Percentiles rank a stretch among this genome's conserved stretches.
Conservation (phyloP, 2,329 filamentous ascomycete species). For the Calonectria ilicicola region DNA sequence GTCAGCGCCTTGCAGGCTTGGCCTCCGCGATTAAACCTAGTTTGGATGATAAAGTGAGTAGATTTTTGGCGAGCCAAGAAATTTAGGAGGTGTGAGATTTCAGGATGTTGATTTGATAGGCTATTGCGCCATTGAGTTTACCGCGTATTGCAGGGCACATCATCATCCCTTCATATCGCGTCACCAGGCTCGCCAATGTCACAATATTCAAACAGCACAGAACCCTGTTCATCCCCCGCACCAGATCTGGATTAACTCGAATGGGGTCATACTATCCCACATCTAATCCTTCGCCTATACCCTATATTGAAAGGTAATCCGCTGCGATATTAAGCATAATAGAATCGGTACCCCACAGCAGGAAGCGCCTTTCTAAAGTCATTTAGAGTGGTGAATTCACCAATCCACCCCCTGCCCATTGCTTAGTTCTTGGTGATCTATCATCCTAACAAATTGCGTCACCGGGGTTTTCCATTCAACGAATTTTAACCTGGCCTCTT, state of each 20-base stretch:
- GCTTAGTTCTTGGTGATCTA: background rate
- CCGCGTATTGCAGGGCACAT: slow-evolving; percentile 7
- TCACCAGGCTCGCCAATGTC: background rate
- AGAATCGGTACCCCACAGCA: background rate
- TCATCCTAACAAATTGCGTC: no score
- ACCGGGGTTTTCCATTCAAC: no score
- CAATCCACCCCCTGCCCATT: background rate
- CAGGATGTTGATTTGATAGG: slow-evolving; percentile 3
- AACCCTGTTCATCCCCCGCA: slow-evolving; percentile 3
- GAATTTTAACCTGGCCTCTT: no score
- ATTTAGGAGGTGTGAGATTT: background rate
- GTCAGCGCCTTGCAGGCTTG: background rate
- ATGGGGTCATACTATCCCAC: background rate
- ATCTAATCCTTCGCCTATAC: background rate
- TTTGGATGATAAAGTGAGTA: background rate
- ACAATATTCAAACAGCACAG: background rate
- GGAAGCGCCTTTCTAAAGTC: background rate
- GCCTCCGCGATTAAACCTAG: background rate
- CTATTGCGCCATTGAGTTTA: slow-evolving; percentile 12
- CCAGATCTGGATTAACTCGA: background rate
- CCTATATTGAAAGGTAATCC: background rate
- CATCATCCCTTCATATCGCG: slow-evolving; percentile 20
- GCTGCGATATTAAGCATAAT: background rate
- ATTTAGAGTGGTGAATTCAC: background rate
- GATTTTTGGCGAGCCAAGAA: slow-evolving; percentile 3